A percentile compares a stretch with the other conserved stretches of the same genome.
These are phyloP conservation scores for Brassica juncea DNA, from an alignment of 345 rosid species.

Conservation along the genomic window DNA sequence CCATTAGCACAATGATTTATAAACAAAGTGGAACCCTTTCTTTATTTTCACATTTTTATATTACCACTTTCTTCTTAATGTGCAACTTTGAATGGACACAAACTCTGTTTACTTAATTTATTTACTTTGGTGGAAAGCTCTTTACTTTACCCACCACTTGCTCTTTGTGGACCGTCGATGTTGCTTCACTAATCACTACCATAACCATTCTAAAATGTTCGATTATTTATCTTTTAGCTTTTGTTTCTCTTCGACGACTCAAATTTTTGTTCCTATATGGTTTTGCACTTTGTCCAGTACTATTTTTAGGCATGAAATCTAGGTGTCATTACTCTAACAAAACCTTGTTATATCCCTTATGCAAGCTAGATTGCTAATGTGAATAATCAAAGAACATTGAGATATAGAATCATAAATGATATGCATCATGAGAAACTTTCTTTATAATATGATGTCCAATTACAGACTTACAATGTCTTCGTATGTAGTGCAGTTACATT, in stretches of 20 bases:
- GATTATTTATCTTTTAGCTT: neutral
- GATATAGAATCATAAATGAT: neutral
- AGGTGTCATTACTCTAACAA: neutral
- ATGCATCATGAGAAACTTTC: neutral
- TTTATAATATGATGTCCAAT: neutral
- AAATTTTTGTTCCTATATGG: neutral
- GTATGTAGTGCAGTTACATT: neutral
- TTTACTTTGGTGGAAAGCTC: constrained; percentile 31
- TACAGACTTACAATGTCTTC: neutral
- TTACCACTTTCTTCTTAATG: constrained; percentile 25
- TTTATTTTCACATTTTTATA: constrained; percentile 23
- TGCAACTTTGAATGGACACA: constrained; percentile 40
- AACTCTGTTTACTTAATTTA: constrained; percentile 21
- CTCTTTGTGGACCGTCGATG: constrained; percentile 30
- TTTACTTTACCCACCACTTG: constrained; percentile 28
- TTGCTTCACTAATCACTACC: constrained; percentile 23
- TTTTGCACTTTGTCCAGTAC: constrained; percentile 11
- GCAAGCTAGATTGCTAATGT: neutral
- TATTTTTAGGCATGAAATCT: neutral
- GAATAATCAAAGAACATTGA: neutral
- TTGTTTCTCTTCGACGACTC: neutral
- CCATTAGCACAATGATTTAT: constrained; percentile 46
- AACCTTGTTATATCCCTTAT: neutral
- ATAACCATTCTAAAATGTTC: neutral
- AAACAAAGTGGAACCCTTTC: constrained; percentile 20